Base-by-base conservation (phyloP, 2,329 filamentous ascomycete genomes). In the Aspergillus sp. region DNA sequence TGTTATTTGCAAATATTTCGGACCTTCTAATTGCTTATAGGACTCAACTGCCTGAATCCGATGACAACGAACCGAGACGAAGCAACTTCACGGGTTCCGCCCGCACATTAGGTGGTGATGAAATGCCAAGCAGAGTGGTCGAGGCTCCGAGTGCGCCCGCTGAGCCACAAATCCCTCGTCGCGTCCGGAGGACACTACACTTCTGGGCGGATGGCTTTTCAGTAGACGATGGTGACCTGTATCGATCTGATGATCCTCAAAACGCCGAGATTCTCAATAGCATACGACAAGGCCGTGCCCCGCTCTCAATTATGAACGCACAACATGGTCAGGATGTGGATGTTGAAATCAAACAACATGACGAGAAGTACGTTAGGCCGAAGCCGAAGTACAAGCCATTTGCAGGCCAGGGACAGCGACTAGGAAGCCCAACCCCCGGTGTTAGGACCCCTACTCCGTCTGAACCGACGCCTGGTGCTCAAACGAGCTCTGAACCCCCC, bases 171-270 rank as follows among this genome's bases (percentile, higher is more conserved):
- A 73, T 71, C 12, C 72, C 79, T n/a, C 75, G 79, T 57, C 81
- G 82, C 25, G 84, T 86, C 23, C 80, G 80, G 40, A 79, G 86
- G 55, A 83, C 80, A 23, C 79, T 88, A 43, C 84, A 88, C 65
- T 82, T 88, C 62, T 88, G 86, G 86, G 76, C 80, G 6, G 84
- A 88, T 68, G 86, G 86, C 21, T 87, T 88, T 67, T 87, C 84
- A 3, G 83, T 88, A 39, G 86, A 88, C 64, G 86, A 88, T 60
- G 86, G 86, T 5, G 81, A 84, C 33, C 79, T 88, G 35, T 86
- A 82, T 73, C 80, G 84, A 63, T 84, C 84, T 60, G 84, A 87
- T 61, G 85, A 88, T 65, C 84, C 85, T 1, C 79, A 79, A 2
- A 88, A 88, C 64, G 82, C 83, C 19, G 79, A 81, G 54, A 85